Percentiles rank a stretch among this genome's conserved stretches.
phyloP scores from a whole-genome alignment of 805 yeast genomes.

The Candida lessepsii region DNA sequence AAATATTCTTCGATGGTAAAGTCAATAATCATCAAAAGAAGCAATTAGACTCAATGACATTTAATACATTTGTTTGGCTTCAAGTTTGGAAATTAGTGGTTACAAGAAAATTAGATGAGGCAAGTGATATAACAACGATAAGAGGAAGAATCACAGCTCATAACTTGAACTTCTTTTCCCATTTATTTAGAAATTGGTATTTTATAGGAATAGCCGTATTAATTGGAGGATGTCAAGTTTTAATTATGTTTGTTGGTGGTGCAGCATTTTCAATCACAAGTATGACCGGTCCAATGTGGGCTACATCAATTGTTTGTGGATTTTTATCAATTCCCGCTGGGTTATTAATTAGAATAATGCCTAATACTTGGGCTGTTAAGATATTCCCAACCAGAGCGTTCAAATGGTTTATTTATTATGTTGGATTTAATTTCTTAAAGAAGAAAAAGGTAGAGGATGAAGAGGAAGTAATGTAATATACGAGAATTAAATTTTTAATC shows the following conservation, averaged over 20 bases:
- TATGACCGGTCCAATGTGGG: constrained; percentile 89
- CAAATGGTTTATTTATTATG: constrained; percentile 35
- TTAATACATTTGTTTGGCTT: constrained; percentile 96
- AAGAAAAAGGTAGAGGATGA: constrained; percentile 17
- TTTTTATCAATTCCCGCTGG: constrained; percentile 80
- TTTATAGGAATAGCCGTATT: constrained; percentile 69
- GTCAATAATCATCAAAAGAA: constrained; percentile 44
- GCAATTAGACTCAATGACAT: constrained; percentile 79
- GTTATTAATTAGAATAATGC: constrained; percentile 68
- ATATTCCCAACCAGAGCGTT: constrained; percentile 64
- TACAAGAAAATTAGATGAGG: constrained; percentile 87
- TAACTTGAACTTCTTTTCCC: constrained; percentile 80
- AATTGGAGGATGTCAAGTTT: constrained; percentile 79
- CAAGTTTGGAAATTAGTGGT: constrained; percentile 93
- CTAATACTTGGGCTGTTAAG: constrained; percentile 70
- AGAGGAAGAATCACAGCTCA: constrained; percentile 57
- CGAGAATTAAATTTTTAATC: not conserved
- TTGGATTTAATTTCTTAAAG: constrained; percentile 35
- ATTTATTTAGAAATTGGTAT: constrained; percentile 78
- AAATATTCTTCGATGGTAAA: constrained; percentile 44
- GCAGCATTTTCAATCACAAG: constrained; percentile 83
- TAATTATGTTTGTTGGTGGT: constrained; percentile 97
- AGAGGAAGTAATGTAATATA: constrained; percentile 6
- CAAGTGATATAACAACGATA: constrained; percentile 60
- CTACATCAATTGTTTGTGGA: constrained; percentile 79